Evolutionary conservation across 768 basidiomycete genomes (phyloP), one percentile per base, ranked within the genome.

Genomic region (Boletus patriciae): DNA sequence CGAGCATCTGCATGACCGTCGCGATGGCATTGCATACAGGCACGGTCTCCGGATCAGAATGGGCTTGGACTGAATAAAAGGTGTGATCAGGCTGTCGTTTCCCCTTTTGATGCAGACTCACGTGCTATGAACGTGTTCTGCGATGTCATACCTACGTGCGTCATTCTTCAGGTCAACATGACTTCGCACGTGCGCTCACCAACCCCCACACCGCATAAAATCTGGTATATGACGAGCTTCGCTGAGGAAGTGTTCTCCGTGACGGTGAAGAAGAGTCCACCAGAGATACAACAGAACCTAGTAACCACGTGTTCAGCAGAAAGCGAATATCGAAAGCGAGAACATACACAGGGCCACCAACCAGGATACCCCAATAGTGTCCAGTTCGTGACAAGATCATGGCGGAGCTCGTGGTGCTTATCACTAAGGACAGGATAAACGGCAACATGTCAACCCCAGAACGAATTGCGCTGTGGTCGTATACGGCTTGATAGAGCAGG

Each of bases 391-490:
- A 64, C 36, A 60, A 25, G 55, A 58, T 40, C 11, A 53, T 19
- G 10, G 61, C 55, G 11, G 50, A 45, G 31, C 42, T 6, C 11
- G 62, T 53, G 2, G 58, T 46, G 18, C 61, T 54, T 18, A 58
- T n/a, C 18, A 53, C 55, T 33, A 53, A 48, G 6, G 50, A 52
- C 7, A 68, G 37, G 19, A 68, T 21, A 47, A 61, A 65, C 8
- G 66, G 65, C 15, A 66, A 50, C 44, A 66, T 57, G 47, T 66
- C 61, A 10, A 66, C 52, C 13, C 63, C 66, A 18, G 66, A 66
- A 19, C 38, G 60, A 46, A 61, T 54, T 6, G 65, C 33, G 38
- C 54, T 65, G 52, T 62, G 63, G n/a, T 42, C 40, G 15, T 57
- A 62, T 2, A 60, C 61, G 15, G 57, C 65, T 58, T 66, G 61